Conservation (phyloP, 345 rosid genomes). For the Salix brachista region DNA sequence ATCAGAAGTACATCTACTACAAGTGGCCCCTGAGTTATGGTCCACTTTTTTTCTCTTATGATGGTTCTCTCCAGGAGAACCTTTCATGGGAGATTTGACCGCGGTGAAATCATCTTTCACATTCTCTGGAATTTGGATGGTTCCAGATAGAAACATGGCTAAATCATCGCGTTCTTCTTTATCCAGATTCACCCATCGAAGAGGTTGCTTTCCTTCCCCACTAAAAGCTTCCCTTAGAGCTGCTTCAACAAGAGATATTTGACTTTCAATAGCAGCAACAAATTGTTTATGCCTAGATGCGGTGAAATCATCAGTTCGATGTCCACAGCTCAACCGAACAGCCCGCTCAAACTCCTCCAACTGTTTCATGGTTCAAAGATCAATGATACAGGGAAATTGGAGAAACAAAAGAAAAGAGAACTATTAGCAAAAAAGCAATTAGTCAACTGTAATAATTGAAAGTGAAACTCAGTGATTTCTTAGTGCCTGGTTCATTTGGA, state of each 20-base stretch:
- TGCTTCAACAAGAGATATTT: constrained; percentile 56
- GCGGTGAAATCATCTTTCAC: constrained; percentile 31
- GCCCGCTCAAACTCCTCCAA: constrained; percentile 87
- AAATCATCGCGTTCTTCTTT: constrained; percentile 81
- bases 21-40: constrained; percentile 24
- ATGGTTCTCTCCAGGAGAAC: constrained; percentile 25
- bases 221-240: constrained; percentile 45
- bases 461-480: background rate
- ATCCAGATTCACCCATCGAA: constrained; percentile 68
- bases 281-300: constrained; percentile 69
- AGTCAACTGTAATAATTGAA: background rate
- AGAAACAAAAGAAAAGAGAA: background rate
- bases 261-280: constrained; percentile 62
- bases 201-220: constrained; percentile 60
- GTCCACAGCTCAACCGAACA: constrained; percentile 54
- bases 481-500: background rate
- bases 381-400: background rate
- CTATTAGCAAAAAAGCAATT: background rate
- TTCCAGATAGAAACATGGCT: constrained; percentile 73
- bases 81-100: constrained; percentile 21
- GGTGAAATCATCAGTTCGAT: constrained; percentile 41
- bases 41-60: constrained; percentile 28
- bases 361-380: constrained; percentile 39
- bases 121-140: constrained; percentile 30
- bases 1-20: constrained; percentile 24